Base-by-base conservation (phyloP, 1,139 yeast genomes). In the Wickerhamiella pararugosa region DNA sequence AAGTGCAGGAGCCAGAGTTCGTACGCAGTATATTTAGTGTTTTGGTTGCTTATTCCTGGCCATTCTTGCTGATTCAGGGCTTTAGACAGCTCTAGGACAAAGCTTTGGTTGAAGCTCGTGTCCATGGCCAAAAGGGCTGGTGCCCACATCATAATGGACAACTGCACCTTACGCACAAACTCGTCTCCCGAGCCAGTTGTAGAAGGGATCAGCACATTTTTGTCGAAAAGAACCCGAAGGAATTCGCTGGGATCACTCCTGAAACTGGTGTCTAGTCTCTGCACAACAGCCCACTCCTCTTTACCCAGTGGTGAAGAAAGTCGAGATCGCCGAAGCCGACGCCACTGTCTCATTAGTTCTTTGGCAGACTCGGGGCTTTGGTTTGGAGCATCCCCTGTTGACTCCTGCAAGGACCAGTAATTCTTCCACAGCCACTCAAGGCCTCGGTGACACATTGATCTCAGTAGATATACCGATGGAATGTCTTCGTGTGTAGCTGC, bases 401-500 rank as follows among this genome's bases (percentile, higher is more conserved):
- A 8, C 11, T 32, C 57, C 37, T 71, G 58, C 29, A 63, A 65
- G 35, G 57, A 53, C 99, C 98, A 90, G 61, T 79, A 90, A 53
- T 80, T 67, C 7, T 66, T 71, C 59, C 69, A 70, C 2, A 90
- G 61, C 97, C 98, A 92, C 7, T 61, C 64, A 38, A 87, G 58
- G 0, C 94, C 95, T 44, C 71, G 65, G 5, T 57, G 54, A 5
- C 76, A 63, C 5, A 78, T 73, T 29, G 65, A 58, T 34, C 94
- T 65, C 25, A 90, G 66, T 61, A 81, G 67, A 37, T 70, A 75
- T 35, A 84, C 53, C 32, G 80, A 69, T 0, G 97, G 96, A 25
- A 90, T 61, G 10, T 65, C 69, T 51, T 90, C 97, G 58, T 92
- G 99, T 0, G 98, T 90, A 5, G 94, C 90, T 57, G 76, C 73